Base-by-base conservation (phyloP, 768 basidiomycete species). In the Mycena olivaceomarginata region DNA sequence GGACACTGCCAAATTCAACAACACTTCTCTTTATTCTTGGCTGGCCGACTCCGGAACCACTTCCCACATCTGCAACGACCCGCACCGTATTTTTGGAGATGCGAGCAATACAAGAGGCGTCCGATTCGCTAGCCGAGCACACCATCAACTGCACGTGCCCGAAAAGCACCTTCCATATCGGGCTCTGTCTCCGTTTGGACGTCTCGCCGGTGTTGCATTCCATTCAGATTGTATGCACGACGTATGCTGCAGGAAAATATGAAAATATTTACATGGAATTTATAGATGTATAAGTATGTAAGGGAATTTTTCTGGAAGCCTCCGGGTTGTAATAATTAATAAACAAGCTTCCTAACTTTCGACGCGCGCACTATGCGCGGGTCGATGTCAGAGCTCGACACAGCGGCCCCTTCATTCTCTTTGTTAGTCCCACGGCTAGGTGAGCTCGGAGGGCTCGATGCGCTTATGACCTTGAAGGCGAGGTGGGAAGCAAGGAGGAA, bases 131-230 rank as follows among this genome's bases (percentile, higher is more conserved):
- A n/a, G n/a, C n/a, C n/a, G n/a, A n/a, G n/a, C n/a, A n/a, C n/a
- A n/a, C n/a, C n/a, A n/a, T n/a, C n/a, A n/a, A n/a, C n/a, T n/a
- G n/a, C n/a, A n/a, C n/a, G n/a, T n/a, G n/a, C n/a, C n/a, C n/a
- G n/a, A n/a, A n/a, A n/a, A n/a, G n/a, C n/a, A n/a, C n/a, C n/a
- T n/a, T n/a, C n/a, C n/a, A n/a, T n/a, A n/a, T n/a, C n/a, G n/a
- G n/a, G n/a, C n/a, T 20, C 66, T 37, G 65, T 51, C 46, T 67
- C 65, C 65, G 45, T 67, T 67, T 67, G 25, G 65, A 67, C 65
- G 45, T 67, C 65, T 67, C 65, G 65, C 46, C 31, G 65, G 11
- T 66, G 43, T 31, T 40, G 18, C 41, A 67, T 51, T 67, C 48
- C 48, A 67, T 67, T 53, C 66, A 22, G 65, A 48, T 51, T 67